Evolutionary conservation across 2,329 filamentous ascomycete species (phyloP).

Genomic region (Clarireedia hainanense): DNA sequence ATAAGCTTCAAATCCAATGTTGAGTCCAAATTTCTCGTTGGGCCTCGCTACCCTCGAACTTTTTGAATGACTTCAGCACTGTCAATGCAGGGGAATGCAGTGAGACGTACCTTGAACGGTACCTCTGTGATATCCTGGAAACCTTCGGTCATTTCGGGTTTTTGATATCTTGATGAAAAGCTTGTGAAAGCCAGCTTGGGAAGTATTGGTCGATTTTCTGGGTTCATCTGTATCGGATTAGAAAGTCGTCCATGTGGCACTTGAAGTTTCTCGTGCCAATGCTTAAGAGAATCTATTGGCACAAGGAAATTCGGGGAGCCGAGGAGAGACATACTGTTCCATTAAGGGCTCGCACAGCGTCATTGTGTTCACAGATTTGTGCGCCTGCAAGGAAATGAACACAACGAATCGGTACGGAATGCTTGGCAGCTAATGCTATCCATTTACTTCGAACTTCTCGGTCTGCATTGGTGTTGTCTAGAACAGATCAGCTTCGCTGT

Average conservation of each 20-base stretch:
- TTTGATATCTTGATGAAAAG: conserved; percentile 65
- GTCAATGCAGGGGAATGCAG: background rate
- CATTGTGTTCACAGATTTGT: conserved; percentile 67
- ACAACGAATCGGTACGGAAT: conserved; percentile 71
- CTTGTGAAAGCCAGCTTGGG: conserved; percentile 74
- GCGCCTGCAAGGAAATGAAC: conserved; percentile 74
- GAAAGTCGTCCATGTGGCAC: background rate
- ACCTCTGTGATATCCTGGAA: conserved; percentile 73
- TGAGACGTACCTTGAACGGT: conserved; percentile 54
- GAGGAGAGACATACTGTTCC: conserved; percentile 18
- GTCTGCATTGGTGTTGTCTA: conserved; percentile 96
- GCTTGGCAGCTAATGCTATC: conserved; percentile 64
- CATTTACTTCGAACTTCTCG: conserved; percentile 68
- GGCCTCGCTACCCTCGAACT: conserved; percentile 39
- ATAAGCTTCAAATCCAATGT: conserved; percentile 59
- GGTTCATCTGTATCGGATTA: conserved; percentile 55
- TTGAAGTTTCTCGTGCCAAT: background rate
- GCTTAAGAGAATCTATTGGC: background rate
- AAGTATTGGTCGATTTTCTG: conserved; percentile 66
- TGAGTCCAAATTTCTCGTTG: conserved; percentile 65
- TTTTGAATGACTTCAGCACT: conserved; percentile 7
- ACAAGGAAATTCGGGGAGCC: background rate
- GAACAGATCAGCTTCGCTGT: conserved; percentile 6
- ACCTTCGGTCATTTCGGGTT: conserved; percentile 67
- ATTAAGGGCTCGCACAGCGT: conserved; percentile 69